These are phyloP conservation scores for Pichia manshurica DNA, from an alignment of 805 yeast species.

Conservation along the genomic window DNA sequence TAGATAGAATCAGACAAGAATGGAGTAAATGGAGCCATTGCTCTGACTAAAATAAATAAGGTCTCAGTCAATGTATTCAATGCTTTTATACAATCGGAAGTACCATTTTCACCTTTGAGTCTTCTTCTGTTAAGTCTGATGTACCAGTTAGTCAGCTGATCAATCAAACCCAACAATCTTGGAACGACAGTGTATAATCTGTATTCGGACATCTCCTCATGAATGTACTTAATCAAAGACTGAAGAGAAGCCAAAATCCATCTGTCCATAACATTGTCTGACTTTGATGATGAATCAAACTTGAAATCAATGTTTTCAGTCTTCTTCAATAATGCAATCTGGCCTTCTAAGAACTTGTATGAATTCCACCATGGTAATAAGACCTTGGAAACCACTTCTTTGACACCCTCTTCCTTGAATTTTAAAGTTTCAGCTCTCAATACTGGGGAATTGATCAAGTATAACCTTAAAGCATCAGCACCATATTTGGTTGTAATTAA, in stretches of 20 bases:
- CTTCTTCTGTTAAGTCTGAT: constrained; percentile 97
- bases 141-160: constrained; percentile 97
- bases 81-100: constrained; percentile 78
- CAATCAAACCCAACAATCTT: constrained; percentile 78
- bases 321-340: constrained; percentile 79
- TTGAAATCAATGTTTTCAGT: constrained; percentile 62
- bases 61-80: constrained; percentile 90
- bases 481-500: constrained; percentile 81
- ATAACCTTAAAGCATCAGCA: constrained; percentile 95
- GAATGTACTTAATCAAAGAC: constrained; percentile 79
- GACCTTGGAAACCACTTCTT: constrained; percentile 94
- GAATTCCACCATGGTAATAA: constrained; percentile 99
- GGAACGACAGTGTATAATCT: constrained; percentile 96
- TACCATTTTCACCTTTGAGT: constrained; percentile 89
- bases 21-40: constrained; percentile 99
- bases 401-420: constrained; percentile 98
- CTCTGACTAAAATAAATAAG: constrained; percentile 78
- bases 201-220: constrained; percentile 83
- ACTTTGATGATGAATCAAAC: constrained; percentile 57
- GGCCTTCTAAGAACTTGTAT: constrained; percentile 92
- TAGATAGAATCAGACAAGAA: constrained; percentile 88
- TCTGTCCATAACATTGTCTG: constrained; percentile 91
- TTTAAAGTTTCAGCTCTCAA: constrained; percentile 93
- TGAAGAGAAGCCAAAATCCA: constrained; percentile 98
- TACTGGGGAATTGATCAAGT: constrained; percentile 95